A percentile compares a stretch with the other conserved stretches of the same genome.
phyloP scores from a whole-genome alignment of 192 early-diverging fungal species.

The Tieghemiomyces parasiticus region DNA sequence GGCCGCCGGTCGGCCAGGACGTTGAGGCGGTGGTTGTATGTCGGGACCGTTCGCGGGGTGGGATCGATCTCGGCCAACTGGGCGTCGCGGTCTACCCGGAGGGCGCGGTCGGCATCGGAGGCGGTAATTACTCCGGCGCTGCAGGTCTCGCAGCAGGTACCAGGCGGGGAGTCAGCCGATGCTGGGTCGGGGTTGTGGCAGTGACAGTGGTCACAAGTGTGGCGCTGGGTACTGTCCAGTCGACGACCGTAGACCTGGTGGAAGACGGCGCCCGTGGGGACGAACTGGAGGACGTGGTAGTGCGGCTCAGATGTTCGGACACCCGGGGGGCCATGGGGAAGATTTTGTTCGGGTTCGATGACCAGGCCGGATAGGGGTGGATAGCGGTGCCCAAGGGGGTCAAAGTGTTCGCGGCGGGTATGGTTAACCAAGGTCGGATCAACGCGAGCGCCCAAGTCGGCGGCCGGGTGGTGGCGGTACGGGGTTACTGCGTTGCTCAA shows the following conservation, averaged over 20 bases:
- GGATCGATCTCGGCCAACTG: no score
- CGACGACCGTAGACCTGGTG: constrained; percentile 6
- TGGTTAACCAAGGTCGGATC: background rate
- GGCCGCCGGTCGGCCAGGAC: background rate
- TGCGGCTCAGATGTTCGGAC: constrained; percentile 1
- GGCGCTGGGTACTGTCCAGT: background rate
- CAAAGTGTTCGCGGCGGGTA: background rate
- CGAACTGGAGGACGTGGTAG: constrained; percentile 6
- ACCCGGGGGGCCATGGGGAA: background rate
- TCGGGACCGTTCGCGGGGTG: background rate
- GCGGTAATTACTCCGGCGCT: no score
- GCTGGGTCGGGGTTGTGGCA: background rate
- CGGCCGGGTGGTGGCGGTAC: constrained; percentile 8
- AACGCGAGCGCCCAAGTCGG: background rate
- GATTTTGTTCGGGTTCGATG: constrained; percentile 4
- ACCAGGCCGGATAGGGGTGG: background rate
- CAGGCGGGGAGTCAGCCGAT: background rate
- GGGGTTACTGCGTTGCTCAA: constrained; percentile 5
- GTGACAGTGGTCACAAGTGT: background rate
- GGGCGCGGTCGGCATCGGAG: no score
- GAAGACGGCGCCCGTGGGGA: constrained; percentile 4
- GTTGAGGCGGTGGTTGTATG: constrained; percentile 3
- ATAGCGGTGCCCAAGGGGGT: background rate
- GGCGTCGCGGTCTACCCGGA: no score
- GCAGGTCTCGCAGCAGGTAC: no score